Percentiles rank a stretch among this genome's conserved stretches.
These are phyloP conservation scores for Coleophoma eucalyptorum DNA, from an alignment of 2,329 filamentous ascomycete genomes.

Conservation along the genomic window DNA sequence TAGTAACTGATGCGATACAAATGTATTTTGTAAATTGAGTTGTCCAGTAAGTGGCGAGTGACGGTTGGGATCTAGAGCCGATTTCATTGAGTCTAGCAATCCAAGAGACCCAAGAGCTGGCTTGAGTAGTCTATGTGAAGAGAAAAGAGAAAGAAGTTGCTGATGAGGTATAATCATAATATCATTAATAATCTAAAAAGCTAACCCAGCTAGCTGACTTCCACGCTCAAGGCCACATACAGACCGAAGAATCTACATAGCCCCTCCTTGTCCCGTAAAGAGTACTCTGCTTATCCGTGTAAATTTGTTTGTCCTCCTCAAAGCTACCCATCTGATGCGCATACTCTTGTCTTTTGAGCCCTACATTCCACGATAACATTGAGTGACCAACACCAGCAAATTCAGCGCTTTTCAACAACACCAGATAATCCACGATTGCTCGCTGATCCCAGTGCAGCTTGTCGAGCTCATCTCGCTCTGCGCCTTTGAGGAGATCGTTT, in stretches of 20 bases:
- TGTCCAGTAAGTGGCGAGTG: too few relatives aligned
- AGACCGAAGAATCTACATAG: slow-evolving; percentile 15
- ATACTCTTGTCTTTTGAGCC: slow-evolving; percentile 24
- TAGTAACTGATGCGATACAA: too few relatives aligned
- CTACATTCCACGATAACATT: slow-evolving; percentile 43
- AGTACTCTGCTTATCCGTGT: slow-evolving; percentile 15
- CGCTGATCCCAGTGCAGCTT: slow-evolving; percentile 42
- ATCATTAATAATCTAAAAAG: not conserved
- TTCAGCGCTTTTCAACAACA: slow-evolving; percentile 37
- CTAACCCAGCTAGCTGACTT: slow-evolving; percentile 1
- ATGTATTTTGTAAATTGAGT: too few relatives aligned
- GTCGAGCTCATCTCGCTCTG: slow-evolving; percentile 30
- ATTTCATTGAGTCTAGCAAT: too few relatives aligned
- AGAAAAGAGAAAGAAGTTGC: too few relatives aligned
- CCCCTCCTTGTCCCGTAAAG: slow-evolving; percentile 16
- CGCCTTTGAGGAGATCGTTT: slow-evolving; percentile 33
- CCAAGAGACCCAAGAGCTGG: too few relatives aligned
- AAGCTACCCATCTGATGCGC: not conserved
- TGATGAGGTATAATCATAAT: too few relatives aligned
- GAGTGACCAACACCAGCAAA: slow-evolving; percentile 41
- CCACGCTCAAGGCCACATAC: slow-evolving; percentile 13
- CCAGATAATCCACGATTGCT: slow-evolving; percentile 45
- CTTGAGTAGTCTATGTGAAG: too few relatives aligned
- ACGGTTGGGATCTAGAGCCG: too few relatives aligned
- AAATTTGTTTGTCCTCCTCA: slow-evolving; percentile 8